Evolutionary conservation across 2,329 filamentous ascomycete species (phyloP).

Genomic region (Pezicula radicicola): DNA sequence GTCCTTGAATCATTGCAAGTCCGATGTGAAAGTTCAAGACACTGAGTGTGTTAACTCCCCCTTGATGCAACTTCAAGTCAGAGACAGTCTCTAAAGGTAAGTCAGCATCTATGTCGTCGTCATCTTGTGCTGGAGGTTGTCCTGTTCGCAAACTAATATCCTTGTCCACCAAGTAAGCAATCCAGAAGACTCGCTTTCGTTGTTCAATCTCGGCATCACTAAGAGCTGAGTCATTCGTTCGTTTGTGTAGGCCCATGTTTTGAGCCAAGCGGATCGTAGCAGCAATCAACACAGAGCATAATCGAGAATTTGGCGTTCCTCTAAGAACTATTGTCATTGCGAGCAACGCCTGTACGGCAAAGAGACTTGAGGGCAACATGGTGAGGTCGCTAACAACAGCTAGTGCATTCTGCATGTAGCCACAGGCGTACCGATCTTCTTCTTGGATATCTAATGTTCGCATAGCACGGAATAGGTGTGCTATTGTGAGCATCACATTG

Average conservation of each 20-base stretch:
- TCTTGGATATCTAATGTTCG: constrained; percentile 4
- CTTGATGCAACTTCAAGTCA: constrained; percentile 3
- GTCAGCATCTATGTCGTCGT: constrained; percentile 43
- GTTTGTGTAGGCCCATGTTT: constrained; percentile 14
- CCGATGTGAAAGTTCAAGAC: constrained; percentile 16
- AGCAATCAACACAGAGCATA: constrained; percentile 14
- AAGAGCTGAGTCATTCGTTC: constrained; percentile 6
- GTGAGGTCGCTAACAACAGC: constrained; percentile 8
- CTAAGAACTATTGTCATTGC: constrained; percentile 19
- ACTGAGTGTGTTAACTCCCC: constrained; percentile 11
- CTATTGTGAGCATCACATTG: constrained; percentile 17
- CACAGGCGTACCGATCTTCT: constrained; percentile 9
- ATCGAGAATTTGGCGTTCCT: constrained; percentile 18
- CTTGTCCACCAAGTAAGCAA: constrained; percentile 63
- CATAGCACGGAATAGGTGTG: constrained; percentile 14
- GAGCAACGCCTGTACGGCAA: constrained; percentile 18
- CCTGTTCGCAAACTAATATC: constrained; percentile 59
- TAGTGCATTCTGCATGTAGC: constrained; percentile 16
- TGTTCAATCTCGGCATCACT: constrained; percentile 11
- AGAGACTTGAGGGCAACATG: constrained; percentile 4
- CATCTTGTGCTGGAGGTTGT: constrained; percentile 57
- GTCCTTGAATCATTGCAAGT: constrained; percentile 19
- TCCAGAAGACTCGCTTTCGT: constrained; percentile 62
- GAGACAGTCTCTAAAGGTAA: constrained; percentile 9
- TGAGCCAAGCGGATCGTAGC: constrained; percentile 18